Evolutionary conservation across 208 protist genomes (phyloP).

Genomic region (Leishmania aethiopica): DNA sequence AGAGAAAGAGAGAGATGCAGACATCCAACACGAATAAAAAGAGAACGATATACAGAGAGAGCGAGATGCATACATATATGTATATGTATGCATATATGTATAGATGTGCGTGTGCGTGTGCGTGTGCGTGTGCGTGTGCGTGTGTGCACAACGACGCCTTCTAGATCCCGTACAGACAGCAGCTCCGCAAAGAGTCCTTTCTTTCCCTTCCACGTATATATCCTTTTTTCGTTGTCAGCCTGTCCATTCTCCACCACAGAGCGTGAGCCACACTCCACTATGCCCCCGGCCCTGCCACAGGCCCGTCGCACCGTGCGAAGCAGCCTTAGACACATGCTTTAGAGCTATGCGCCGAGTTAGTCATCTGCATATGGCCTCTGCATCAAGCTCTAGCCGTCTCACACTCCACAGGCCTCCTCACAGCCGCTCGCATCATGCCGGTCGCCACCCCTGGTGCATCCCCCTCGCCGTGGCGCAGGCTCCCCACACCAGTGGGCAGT

Average conservation of each 20-base stretch:
- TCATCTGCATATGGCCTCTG: background rate
- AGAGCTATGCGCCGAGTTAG: background rate
- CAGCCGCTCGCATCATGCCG: background rate
- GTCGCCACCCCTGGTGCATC: background rate
- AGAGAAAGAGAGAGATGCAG: background rate
- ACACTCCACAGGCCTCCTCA: too few species aligned
- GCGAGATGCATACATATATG: background rate
- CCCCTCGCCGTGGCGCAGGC: background rate
- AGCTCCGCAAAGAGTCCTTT: background rate
- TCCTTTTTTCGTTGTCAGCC: background rate
- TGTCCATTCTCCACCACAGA: background rate
- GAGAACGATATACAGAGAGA: too few species aligned
- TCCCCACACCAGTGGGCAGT: background rate
- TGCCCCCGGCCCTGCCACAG: background rate
- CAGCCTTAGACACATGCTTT: background rate
- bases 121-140: background rate
- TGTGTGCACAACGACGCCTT: background rate
- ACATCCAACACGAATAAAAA: background rate
- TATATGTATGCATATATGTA: too few species aligned
- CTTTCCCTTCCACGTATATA: background rate
- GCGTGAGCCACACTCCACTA: background rate
- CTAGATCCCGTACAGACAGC: background rate
- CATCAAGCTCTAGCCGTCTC: background rate
- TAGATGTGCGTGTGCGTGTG: background rate
- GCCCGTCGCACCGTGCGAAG: background rate